Percentiles rank a stretch among this genome's conserved stretches.
phyloP scores from a whole-genome alignment of 2,329 filamentous ascomycete genomes.

The Pseudofabraea citricarpa region DNA sequence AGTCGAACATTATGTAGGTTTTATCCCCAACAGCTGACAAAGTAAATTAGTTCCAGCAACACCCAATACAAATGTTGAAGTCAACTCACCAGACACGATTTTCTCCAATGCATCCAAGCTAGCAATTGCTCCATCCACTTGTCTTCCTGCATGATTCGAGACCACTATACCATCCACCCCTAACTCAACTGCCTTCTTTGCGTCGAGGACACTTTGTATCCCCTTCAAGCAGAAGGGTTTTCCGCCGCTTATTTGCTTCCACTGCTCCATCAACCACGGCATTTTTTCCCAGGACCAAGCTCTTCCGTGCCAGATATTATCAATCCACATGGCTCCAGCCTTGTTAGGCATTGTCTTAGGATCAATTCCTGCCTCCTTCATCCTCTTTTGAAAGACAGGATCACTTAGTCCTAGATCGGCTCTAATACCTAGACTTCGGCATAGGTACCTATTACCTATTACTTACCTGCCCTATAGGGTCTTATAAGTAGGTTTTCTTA shows the following conservation, averaged over 20 bases:
- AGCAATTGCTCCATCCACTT: slow-evolving; percentile 56
- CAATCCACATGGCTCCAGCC: slow-evolving; percentile 58
- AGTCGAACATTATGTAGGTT: slow-evolving; percentile 40
- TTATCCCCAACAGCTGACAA: slow-evolving; percentile 14
- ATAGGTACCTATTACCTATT: too few relatives aligned
- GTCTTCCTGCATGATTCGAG: slow-evolving; percentile 51
- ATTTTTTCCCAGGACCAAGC: slow-evolving; percentile 61
- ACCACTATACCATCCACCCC: slow-evolving; percentile 59
- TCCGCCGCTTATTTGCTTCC: slow-evolving; percentile 52
- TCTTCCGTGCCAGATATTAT: slow-evolving; percentile 57
- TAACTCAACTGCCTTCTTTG: slow-evolving; percentile 48
- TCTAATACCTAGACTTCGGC: too few relatives aligned
- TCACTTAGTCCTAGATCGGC: slow-evolving; percentile 54
- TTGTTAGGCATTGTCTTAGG: slow-evolving; percentile 43
- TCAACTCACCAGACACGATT: slow-evolving; percentile 42
- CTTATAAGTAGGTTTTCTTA: too few relatives aligned
- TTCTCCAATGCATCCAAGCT: slow-evolving; percentile 56
- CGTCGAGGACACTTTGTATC: slow-evolving; percentile 56
- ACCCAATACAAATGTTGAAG: not conserved
- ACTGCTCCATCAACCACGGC: slow-evolving; percentile 54
- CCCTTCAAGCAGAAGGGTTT: slow-evolving; percentile 58
- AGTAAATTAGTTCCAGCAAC: not conserved
- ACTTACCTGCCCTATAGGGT: too few relatives aligned
- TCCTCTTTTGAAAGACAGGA: slow-evolving; percentile 50
- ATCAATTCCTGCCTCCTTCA: slow-evolving; percentile 49